Conservation (phyloP, 495 filamentous ascomycete species). For the Penicillium paxilli region DNA sequence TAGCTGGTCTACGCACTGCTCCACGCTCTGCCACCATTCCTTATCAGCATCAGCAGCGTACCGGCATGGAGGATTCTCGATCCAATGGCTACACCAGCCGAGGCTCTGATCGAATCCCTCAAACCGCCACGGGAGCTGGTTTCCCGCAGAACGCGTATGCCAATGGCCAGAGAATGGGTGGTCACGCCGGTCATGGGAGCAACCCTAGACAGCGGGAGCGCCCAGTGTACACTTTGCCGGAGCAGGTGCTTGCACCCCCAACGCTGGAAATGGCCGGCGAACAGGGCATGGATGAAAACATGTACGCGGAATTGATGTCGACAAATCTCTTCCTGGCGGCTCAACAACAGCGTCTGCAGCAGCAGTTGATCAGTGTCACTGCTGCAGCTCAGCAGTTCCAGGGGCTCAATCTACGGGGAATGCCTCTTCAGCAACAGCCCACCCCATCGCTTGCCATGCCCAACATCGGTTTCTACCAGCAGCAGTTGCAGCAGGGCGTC, state of each 20-base stretch:
- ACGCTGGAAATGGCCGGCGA: slow-evolving; percentile 64
- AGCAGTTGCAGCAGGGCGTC: slow-evolving; percentile 72
- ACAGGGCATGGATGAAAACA: slow-evolving; percentile 74
- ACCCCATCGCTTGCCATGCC: slow-evolving; percentile 37
- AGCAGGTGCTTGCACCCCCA: slow-evolving; percentile 86
- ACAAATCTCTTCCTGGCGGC: slow-evolving; percentile 84
- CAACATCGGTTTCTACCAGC: slow-evolving; percentile 57
- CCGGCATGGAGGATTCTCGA: slow-evolving; percentile 46
- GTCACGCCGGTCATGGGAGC: not conserved
- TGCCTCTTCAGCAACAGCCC: slow-evolving; percentile 44
- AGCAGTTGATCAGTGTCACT: slow-evolving; percentile 58
- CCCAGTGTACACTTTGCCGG: slow-evolving; percentile 68
- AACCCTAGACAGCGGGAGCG: slow-evolving; percentile 36
- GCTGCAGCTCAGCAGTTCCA: slow-evolving; percentile 74
- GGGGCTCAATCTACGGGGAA: slow-evolving; percentile 57
- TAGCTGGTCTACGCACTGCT: slow-evolving; percentile 90
- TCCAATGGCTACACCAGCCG: slow-evolving; percentile 43
- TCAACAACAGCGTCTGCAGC: slow-evolving; percentile 81
- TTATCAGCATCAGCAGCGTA: slow-evolving; percentile 54
- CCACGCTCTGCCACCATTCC: slow-evolving; percentile 82
- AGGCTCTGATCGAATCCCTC: slow-evolving; percentile 52
- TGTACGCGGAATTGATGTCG: slow-evolving; percentile 80
- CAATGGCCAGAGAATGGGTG: slow-evolving; percentile 39
- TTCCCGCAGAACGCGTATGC: slow-evolving; percentile 54
- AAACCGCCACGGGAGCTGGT: slow-evolving; percentile 61